Percentiles rank a stretch among this genome's conserved stretches.
Conservation (phyloP, 768 basidiomycete species). For the Holtermanniella nyarrowii region DNA sequence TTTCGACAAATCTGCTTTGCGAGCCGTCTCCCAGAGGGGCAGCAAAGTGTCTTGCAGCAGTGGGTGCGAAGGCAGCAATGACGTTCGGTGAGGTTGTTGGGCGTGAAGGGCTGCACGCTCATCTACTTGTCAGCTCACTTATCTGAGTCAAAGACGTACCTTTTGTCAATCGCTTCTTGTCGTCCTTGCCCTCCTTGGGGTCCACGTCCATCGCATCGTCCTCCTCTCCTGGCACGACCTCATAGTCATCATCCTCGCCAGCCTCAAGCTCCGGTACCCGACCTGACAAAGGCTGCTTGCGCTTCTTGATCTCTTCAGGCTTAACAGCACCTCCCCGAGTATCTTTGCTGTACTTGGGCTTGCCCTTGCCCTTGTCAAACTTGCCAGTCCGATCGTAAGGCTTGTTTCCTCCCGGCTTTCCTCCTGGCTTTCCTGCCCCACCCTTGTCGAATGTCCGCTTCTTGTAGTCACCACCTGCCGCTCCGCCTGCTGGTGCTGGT, state of each 20-base stretch:
- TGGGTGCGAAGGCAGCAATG: conserved; percentile 35
- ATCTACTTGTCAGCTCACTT: conserved; percentile 25
- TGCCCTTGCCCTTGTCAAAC: not conserved
- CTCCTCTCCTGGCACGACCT: conserved; percentile 15
- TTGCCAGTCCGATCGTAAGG: not conserved
- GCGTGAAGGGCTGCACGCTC: conserved; percentile 36
- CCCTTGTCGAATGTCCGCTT: not conserved
- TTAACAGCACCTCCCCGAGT: not conserved
- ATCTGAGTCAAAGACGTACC: conserved; percentile 9
- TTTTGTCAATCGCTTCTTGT: conserved; percentile 10
- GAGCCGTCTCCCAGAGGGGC: conserved; percentile 38
- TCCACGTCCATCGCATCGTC: conserved; percentile 17
- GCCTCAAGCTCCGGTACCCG: not conserved
- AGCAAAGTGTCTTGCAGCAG: conserved; percentile 33
- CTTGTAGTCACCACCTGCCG: not conserved
- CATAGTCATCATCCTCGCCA: conserved; percentile 11
- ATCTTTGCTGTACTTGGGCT: not conserved
- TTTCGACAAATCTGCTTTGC: conserved; percentile 45
- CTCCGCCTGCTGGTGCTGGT: not conserved
- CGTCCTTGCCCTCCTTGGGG: conserved; percentile 15
- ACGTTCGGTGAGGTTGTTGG: conserved; percentile 37
- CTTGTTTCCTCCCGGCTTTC: not conserved
- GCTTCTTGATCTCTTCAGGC: not conserved
- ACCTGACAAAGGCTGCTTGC: conserved; percentile 12
- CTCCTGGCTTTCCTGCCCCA: no score